Conservation (phyloP, 306 rosid species). For the Geum urbanum region DNA sequence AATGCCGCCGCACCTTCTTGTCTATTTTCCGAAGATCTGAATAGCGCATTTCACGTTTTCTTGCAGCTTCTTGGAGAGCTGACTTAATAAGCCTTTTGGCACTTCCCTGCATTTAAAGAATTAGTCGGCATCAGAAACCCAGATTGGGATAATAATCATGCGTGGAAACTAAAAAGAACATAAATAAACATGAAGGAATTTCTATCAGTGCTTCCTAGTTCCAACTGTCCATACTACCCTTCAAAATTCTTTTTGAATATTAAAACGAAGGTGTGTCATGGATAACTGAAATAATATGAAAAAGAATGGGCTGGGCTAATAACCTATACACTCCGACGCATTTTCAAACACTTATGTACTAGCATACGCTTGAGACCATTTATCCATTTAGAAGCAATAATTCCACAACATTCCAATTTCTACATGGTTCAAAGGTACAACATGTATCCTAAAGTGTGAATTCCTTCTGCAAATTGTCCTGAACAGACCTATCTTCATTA, state of each 20-base stretch:
- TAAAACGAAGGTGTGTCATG: no score
- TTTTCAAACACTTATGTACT: not conserved
- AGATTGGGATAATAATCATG: not conserved
- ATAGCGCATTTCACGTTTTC: constrained; percentile 81
- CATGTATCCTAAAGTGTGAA: not conserved
- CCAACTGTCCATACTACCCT: not conserved
- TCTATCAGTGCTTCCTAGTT: not conserved
- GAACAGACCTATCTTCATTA: not conserved
- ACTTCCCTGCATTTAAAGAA: constrained; percentile 59
- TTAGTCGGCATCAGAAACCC: not conserved
- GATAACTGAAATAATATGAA: no score
- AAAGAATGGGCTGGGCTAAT: not conserved
- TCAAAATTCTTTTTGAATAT: no score
- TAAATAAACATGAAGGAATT: not conserved
- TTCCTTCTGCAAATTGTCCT: not conserved
- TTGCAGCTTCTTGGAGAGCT: constrained; percentile 86
- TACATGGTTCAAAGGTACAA: not conserved
- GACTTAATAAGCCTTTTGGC: constrained; percentile 84
- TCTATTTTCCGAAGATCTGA: constrained; percentile 72
- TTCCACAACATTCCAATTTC: no score
- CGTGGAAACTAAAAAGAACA: not conserved
- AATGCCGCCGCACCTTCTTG: constrained; percentile 85
- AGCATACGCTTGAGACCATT: not conserved
- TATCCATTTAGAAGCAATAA: no score
- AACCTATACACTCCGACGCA: no score